Conservation (phyloP, 352 stramenopile species). For the Phytophthora melonis region DNA sequence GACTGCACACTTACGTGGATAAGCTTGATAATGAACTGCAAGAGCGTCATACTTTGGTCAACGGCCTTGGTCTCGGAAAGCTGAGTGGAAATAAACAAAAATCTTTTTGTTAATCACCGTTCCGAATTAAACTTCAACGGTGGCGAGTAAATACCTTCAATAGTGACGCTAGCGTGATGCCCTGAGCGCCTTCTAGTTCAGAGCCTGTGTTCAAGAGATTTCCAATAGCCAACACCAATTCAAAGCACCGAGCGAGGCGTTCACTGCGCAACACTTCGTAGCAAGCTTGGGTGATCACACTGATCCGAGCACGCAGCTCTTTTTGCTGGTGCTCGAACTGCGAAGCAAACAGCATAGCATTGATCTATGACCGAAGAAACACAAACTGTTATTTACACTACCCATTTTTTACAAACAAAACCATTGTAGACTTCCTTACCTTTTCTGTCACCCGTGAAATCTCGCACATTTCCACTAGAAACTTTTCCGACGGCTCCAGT, state of each 20-base stretch:
- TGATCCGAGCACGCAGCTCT: slow-evolving; percentile 57
- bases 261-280: slow-evolving; percentile 76
- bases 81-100: slow-evolving; percentile 19
- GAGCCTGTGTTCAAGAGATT: slow-evolving; percentile 82
- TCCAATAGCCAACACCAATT: slow-evolving; percentile 77
- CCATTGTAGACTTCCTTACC: slow-evolving; percentile 38
- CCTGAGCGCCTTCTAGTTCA: slow-evolving; percentile 70
- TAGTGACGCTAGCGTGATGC: slow-evolving; percentile 76
- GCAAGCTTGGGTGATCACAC: slow-evolving; percentile 65
- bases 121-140: background rate
- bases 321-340: slow-evolving; percentile 73
- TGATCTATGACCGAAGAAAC: slow-evolving; percentile 51
- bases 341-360: slow-evolving; percentile 69
- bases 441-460: slow-evolving; percentile 79
- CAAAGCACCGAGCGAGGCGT: slow-evolving; percentile 76
- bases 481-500: slow-evolving; percentile 67
- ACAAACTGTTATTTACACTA: background rate
- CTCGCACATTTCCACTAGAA: slow-evolving; percentile 78
- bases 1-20: slow-evolving; percentile 69
- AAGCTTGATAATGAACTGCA: slow-evolving; percentile 84
- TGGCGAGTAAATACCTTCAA: slow-evolving; percentile 59
- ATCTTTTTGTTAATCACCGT: background rate
- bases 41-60: slow-evolving; percentile 72
- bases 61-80: slow-evolving; percentile 87
- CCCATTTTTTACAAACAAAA: background rate